Evolutionary conservation across 2,329 filamentous ascomycete genomes (phyloP).

Genomic region (Penicillium digitatum): DNA sequence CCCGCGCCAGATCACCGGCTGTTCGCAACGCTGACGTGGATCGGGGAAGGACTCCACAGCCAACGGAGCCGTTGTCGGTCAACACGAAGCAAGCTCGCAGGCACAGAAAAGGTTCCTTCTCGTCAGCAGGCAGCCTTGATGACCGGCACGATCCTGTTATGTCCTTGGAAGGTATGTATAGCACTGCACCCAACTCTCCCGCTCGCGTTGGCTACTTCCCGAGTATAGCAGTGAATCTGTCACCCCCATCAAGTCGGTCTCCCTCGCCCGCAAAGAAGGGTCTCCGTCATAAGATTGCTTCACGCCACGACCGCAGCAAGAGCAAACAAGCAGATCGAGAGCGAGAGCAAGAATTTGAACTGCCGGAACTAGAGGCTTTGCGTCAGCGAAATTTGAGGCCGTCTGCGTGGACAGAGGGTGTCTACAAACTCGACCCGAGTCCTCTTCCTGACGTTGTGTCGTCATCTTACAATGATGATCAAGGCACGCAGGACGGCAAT

Average conservation of each 20-base stretch:
- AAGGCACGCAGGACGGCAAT: conserved; percentile 17
- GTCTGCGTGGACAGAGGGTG: conserved; percentile 15
- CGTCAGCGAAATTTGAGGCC: conserved; percentile 16
- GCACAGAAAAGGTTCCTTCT: conserved; percentile 52
- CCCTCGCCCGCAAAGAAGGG: conserved; percentile 62
- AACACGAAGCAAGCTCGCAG: conserved; percentile 25
- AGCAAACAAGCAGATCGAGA: conserved; percentile 37
- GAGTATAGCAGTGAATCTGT: conserved; percentile 60
- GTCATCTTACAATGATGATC: conserved; percentile 26
- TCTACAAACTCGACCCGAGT: conserved; percentile 27
- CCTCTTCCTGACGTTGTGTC: conserved; percentile 27
- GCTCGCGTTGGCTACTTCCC: conserved; percentile 49
- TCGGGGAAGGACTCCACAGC: conserved; percentile 6
- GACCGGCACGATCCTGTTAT: conserved; percentile 32
- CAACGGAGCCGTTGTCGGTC: conserved; percentile 1
- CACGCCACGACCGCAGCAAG: conserved; percentile 39
- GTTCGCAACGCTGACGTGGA: neutral
- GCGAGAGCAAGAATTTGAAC: conserved; percentile 17
- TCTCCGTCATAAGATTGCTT: conserved; percentile 39
- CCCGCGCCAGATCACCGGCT: conserved; percentile 12
- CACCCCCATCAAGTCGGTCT: conserved; percentile 59
- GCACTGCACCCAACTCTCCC: conserved; percentile 43
- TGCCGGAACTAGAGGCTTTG: conserved; percentile 15
- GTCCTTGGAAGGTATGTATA: conserved; percentile 45
- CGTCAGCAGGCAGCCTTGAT: conserved; percentile 49